Conservation (phyloP, 108 stramenopile genomes). For the Epithemia pelagica region DNA sequence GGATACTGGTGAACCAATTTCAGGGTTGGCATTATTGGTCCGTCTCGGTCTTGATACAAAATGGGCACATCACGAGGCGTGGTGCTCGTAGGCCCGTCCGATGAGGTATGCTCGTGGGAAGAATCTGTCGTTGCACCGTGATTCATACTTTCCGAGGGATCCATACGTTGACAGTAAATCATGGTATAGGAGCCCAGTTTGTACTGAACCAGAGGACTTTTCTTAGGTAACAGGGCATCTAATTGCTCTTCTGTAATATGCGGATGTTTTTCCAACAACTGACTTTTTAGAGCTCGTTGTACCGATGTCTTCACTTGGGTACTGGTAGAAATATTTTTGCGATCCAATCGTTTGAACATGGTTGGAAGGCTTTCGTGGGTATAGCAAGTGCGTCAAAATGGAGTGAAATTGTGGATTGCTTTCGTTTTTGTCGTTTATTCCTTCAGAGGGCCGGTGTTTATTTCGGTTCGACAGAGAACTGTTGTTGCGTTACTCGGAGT, state of each 20-base stretch:
- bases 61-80: conserved; percentile 61
- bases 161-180: conserved; percentile 62
- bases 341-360: conserved; percentile 82
- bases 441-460: too few relatives aligned
- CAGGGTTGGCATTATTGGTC: conserved; percentile 90
- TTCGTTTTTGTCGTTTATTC: neutral
- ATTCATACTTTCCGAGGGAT: conserved; percentile 20
- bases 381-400: too few relatives aligned
- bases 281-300: conserved; percentile 70
- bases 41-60: conserved; percentile 91
- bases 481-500: too few relatives aligned
- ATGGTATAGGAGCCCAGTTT: conserved; percentile 78
- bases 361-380: conserved; percentile 4
- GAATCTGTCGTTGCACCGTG: neutral
- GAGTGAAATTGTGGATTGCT: neutral
- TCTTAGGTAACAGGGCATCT: conserved; percentile 88
- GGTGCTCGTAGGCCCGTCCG: neutral
- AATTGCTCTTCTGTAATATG: conserved; percentile 70
- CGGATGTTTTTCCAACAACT: conserved; percentile 60
- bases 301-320: conserved; percentile 84
- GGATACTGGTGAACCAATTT: conserved; percentile 82
- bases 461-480: too few relatives aligned
- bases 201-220: conserved; percentile 75
- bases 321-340: conserved; percentile 70
- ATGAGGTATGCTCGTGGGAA: conserved; percentile 26